Evolutionary conservation across 108 stramenopile species (phyloP), one percentile per base, ranked within the genome.

Genomic region (Mayamaea pseudoterrestris): DNA sequence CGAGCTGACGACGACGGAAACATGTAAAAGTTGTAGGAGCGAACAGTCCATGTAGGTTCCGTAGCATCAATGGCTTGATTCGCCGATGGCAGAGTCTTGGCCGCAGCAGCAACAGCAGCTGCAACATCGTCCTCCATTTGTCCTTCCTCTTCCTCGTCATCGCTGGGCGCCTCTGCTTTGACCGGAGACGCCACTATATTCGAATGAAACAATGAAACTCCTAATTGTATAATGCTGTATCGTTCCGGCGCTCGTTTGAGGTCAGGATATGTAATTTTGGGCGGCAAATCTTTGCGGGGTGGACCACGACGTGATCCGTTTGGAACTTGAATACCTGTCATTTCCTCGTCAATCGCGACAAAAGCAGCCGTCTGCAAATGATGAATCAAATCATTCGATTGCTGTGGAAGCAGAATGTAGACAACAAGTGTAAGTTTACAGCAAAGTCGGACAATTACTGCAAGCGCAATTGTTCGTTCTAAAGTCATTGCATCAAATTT

Each of bases 271-370:
- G 74, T 51, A 41, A 65, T 54, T 4, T 30, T 29, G 2, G 87
- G 87, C 25, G 72, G 48, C 29, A 83, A 68, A 8, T 73, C 65
- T 50, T 89, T 83, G n/a, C n/a, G n/a, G n/a, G n/a, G n/a, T 47
- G 69, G 57, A 1, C 67, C 54, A 14, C 58, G 45, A 16, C 43
- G 24, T n/a, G n/a, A n/a, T n/a, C n/a, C n/a, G 32, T 7, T 27
- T 22, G 24, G 23, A 5, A 79, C n/a, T 1, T 26, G 44, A 27
- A 89, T 89, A 6, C 87, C 87, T 2, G 78, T 89, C 80, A 89
- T 81, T 65, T 89, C 87, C 39, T 80, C 78, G 47, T 89, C 82
- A 28, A 89, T 74, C 11, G 82, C 62, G 13, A 83, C 51, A 56
- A 55, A 89, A 16, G 87, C 60, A 28, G 87, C 71, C 12, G 59